Evolutionary conservation across 2,329 filamentous ascomycete species (phyloP), one percentile per base, ranked within the genome.

Genomic region (Arachnomyces sp.): DNA sequence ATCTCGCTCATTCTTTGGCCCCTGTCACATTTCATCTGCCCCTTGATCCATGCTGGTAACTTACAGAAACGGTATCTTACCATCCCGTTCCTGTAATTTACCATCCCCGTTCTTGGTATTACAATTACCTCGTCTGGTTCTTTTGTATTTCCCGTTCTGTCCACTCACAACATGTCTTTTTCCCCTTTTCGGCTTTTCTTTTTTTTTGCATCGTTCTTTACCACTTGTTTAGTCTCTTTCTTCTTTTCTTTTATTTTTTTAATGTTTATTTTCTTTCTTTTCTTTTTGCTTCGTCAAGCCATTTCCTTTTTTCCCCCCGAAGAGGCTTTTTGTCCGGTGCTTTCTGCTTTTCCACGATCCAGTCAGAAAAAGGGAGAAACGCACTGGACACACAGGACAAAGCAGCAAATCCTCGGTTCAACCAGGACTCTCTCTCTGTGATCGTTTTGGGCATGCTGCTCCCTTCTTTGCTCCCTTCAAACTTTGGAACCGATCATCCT

Each of bases 51-150:
- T 39, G 34, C 30, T 34, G 28, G 49, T 52, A 47, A 42, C 42
- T 40, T 25, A 25, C 21, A 25, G 21, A 25, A n/a, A 50, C 45
- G 8, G 33, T 33, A 25, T 29, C 46, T 51, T 46, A 55, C 53
- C 44, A 43, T 40, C 48, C 45, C 47, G 37, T 57, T 59, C 47
- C 36, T 52, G 54, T 49, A 57, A 51, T 17, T 46, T 59, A 61
- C 58, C 11, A 39, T 39, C 34, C 18, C 32, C 36, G 14, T 32
- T 38, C 34, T 44, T 46, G 41, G 41, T 44, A 38, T 44, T 44
- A 34, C 38, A 28, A 36, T 39, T 41, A 41, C 31, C 38, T 31
- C 42, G 39, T 34, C 32, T 33, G 32, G 16, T 29, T 31, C n/a
- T 14, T 39, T 30, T 44, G 40, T 44, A 36, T 34, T 39, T 34